Evolutionary conservation across 768 basidiomycete species (phyloP).

Genomic region (Suillus occidentalis): DNA sequence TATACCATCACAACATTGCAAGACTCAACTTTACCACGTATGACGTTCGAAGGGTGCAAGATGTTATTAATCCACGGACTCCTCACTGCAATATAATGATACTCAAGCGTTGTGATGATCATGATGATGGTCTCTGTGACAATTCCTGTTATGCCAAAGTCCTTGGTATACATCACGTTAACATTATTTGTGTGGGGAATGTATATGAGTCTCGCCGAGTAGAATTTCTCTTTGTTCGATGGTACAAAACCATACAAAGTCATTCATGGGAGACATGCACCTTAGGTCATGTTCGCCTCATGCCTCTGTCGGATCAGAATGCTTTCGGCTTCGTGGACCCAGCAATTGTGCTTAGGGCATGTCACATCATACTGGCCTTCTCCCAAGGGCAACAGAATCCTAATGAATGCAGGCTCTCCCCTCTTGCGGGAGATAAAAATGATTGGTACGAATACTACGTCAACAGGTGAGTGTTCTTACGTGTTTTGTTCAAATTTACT

Average conservation of each 20-base stretch:
- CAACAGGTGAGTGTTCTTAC: constrained; percentile 16
- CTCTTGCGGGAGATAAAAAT: not conserved
- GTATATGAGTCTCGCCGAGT: constrained; percentile 1
- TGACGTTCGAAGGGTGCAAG: constrained; percentile 38
- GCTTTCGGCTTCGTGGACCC: no score
- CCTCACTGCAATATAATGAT: not conserved
- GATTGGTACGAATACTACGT: constrained; percentile 25
- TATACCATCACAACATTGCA: constrained; percentile 4
- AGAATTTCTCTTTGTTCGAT: constrained; percentile 7
- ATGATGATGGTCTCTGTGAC: not conserved
- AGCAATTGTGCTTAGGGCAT: no score
- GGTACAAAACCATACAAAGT: not conserved
- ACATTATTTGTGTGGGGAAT: constrained; percentile 4
- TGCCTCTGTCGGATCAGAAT: not conserved
- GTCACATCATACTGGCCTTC: not conserved
- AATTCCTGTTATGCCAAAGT: constrained; percentile 18
- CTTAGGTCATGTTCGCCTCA: constrained; percentile 10
- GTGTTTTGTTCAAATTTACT: no score
- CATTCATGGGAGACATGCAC: not conserved
- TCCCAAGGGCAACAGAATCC: constrained; percentile 11
- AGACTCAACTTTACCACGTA: constrained; percentile 33
- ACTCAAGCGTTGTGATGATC: no score
- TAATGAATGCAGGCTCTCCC: not conserved
- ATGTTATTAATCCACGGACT: constrained; percentile 37
- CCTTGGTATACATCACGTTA: constrained; percentile 17